Conservation (phyloP, 495 filamentous ascomycete species). For the Penicillium malachiteum region DNA sequence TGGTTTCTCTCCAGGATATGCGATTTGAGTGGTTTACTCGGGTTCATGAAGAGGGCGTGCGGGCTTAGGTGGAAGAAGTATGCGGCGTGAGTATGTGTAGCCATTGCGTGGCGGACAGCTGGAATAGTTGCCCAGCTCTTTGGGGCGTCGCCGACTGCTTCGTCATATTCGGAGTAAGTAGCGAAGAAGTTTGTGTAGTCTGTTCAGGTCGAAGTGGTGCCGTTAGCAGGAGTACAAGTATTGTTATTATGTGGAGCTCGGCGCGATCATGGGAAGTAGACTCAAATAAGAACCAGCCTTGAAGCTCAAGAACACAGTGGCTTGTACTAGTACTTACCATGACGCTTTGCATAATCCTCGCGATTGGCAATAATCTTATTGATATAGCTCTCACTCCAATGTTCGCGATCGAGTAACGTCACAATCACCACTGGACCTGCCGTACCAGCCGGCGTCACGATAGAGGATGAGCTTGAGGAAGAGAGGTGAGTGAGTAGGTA, state of each 20-base stretch:
- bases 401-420: conserved; percentile 69
- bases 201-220: conserved; percentile 31
- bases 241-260: neutral
- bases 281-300: neutral
- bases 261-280: neutral
- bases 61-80: conserved; percentile 86
- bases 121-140: conserved; percentile 75
- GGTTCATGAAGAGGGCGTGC: conserved; percentile 89
- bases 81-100: conserved; percentile 65
- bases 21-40: conserved; percentile 61
- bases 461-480: conserved; percentile 31
- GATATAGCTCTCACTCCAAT: conserved; percentile 60
- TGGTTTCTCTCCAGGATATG: conserved; percentile 65
- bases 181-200: conserved; percentile 88
- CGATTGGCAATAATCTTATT: conserved; percentile 78
- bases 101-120: conserved; percentile 87
- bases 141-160: conserved; percentile 60
- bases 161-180: conserved; percentile 66
- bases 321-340: conserved; percentile 60
- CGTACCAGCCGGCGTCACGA: conserved; percentile 60
- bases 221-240: neutral
- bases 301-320: neutral
- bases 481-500: conserved; percentile 59
- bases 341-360: conserved; percentile 78
- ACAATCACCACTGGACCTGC: conserved; percentile 77